phyloP scores from a whole-genome alignment of 2,329 filamentous ascomycete species.

The Pseudocercospora ulei region DNA sequence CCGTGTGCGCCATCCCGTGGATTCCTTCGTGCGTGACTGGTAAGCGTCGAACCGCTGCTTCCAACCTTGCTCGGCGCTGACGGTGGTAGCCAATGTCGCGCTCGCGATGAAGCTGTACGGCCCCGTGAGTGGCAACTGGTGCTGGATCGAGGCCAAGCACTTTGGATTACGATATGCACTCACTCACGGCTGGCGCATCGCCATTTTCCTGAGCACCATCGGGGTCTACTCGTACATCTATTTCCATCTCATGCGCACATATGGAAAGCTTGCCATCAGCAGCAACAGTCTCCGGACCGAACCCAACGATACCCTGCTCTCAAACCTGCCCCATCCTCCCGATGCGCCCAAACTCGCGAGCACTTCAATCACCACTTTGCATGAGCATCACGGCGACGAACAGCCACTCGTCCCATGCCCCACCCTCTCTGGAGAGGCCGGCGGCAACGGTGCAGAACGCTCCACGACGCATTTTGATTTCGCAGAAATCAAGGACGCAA shows the following conservation, averaged over 20 bases:
- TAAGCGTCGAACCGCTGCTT: constrained; percentile 10
- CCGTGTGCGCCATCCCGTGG: constrained; percentile 38
- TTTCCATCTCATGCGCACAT: constrained; percentile 30
- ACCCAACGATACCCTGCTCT: constrained; percentile 1
- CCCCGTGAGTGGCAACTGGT: constrained; percentile 43
- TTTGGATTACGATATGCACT: constrained; percentile 40
- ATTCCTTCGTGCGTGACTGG: constrained; percentile 37
- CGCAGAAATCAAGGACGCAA: not conserved
- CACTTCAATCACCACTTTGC: constrained; percentile 13
- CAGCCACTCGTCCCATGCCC: constrained; percentile 5
- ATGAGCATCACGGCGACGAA: constrained; percentile 7
- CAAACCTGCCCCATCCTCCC: not conserved
- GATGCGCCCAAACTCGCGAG: constrained; percentile 5
- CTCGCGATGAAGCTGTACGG: constrained; percentile 31
- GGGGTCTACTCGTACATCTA: constrained; percentile 41
- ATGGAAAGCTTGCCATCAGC: constrained; percentile 13
- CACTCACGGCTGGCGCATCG: constrained; percentile 42
- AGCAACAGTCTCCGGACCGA: constrained; percentile 6
- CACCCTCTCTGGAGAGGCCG: constrained; percentile 6
- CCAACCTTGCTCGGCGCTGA: not conserved
- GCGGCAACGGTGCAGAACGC: constrained; percentile 1
- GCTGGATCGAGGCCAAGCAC: constrained; percentile 39
- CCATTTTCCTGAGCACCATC: constrained; percentile 38
- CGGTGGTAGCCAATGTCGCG: constrained; percentile 22
- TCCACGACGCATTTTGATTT: not conserved